Percentiles rank a stretch among this genome's conserved stretches.
phyloP scores from a whole-genome alignment of 139 green algal species.

The Pleodorina starrii region DNA sequence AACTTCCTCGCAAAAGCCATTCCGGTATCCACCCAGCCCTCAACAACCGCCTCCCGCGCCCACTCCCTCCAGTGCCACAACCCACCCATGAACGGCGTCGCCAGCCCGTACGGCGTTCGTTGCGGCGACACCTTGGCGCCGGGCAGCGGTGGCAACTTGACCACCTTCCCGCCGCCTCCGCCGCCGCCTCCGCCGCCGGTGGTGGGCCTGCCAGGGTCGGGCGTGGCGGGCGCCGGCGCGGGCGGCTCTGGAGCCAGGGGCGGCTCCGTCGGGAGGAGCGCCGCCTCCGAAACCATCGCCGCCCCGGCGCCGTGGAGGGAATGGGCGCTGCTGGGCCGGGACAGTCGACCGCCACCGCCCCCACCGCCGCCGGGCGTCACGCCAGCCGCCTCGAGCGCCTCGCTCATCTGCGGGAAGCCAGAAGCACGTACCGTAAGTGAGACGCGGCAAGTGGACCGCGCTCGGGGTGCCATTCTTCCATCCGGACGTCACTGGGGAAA shows the following conservation, averaged over 20 bases:
- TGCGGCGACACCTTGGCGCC: background rate
- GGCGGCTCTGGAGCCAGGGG: slow-evolving; percentile 10
- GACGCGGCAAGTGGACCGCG: too few relatives aligned
- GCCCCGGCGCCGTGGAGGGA: background rate
- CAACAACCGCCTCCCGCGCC: too few relatives aligned
- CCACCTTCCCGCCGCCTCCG: slow-evolving; percentile 1
- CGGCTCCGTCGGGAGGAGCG: background rate
- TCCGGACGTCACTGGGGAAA: too few relatives aligned
- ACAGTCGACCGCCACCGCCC: background rate
- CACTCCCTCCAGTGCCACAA: too few relatives aligned
- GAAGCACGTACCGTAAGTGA: too few relatives aligned
- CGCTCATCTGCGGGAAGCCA: slow-evolving; percentile 14
- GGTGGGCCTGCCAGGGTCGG: background rate
- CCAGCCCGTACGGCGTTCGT: slow-evolving; percentile 43
- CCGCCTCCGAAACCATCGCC: background rate
- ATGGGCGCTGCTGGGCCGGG: background rate
- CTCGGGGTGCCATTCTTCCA: too few relatives aligned
- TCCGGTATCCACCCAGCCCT: too few relatives aligned
- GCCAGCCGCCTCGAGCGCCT: slow-evolving; percentile 28
- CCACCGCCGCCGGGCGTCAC: background rate
- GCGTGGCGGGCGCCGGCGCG: background rate
- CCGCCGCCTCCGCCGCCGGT: background rate
- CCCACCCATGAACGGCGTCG: slow-evolving; percentile 46
- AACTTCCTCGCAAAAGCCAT: too few relatives aligned
- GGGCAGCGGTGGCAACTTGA: slow-evolving; percentile 43